Evolutionary conservation across 2,329 filamentous ascomycete species (phyloP), one percentile per base, ranked within the genome.

Genomic region (Trichoderma asperellum): DNA sequence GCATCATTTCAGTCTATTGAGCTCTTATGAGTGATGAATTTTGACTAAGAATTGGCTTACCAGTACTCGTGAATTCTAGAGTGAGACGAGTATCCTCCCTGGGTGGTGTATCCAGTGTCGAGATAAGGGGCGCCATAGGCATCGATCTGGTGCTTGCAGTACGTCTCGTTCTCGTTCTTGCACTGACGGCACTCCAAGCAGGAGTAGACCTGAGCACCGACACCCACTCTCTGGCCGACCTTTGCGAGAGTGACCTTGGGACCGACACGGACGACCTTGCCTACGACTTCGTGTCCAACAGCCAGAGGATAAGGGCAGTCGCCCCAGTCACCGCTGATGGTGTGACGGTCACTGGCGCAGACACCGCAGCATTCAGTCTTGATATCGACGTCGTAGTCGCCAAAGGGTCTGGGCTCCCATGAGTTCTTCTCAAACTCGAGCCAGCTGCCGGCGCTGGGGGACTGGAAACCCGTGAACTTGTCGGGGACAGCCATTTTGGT

Each of bases 321-420:
- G 70, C 88, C 89, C 90, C 90, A 92, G 71, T 90, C 89, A 71
- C 89, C 89, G 75, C 80, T 88, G 77, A 92, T 86, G 70, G 88
- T 92, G 81, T 92, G 91, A 59, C 91, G 83, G 76, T 93, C 91
- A 73, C 87, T 91, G 73, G 90, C 88, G 78, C 91, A 93, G 65
- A 93, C 85, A 76, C 92, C 92, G 76, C 92, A 95, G 77, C 88
- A 90, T 73, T 94, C 89, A 75, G 97, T 91, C 84, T 94, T 91
- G 81, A 97, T 88, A 78, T 97, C 93, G 75, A 97, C 88, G 77
- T 97, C 93, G 80, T 92, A 87, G 78, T 94, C 92, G 73, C 91
- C 92, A 78, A 96, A 96, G 21, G 92, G 91, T 83, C 96, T 96
- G 70, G 94, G 89, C 74, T 89, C 87, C 83, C 93, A 93, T 83